A percentile compares a stretch with the other conserved stretches of the same genome.
Conservation (phyloP, 495 filamentous ascomycete species). For the Xylaria scruposa region DNA sequence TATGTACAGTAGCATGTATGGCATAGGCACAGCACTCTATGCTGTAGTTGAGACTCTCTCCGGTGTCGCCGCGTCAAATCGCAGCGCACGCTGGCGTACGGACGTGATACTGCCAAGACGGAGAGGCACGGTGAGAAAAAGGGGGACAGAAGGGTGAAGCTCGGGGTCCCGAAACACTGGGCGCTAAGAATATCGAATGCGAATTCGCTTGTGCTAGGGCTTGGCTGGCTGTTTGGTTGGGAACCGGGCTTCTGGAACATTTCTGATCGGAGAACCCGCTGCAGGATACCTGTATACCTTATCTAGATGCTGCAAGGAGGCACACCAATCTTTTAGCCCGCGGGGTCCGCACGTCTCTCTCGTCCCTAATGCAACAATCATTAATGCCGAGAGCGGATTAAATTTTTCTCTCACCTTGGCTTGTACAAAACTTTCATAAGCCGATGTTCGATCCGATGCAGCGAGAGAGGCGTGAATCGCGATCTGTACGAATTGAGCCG, state of each 20-base stretch:
- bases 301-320: not conserved
- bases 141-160: not conserved
- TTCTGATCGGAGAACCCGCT: constrained; percentile 24
- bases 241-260: not conserved
- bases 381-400: constrained; percentile 8
- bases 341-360: constrained; percentile 4
- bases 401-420: not conserved
- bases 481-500: not conserved
- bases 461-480: not conserved
- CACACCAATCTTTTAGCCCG: not conserved
- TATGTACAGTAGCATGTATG: not conserved
- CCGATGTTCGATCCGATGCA: constrained; percentile 6
- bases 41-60: constrained; percentile 2
- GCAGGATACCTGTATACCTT: constrained; percentile 1
- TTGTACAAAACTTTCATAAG: not conserved
- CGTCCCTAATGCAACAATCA: not conserved
- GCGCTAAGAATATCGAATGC: constrained; percentile 9
- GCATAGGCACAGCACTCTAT: not conserved
- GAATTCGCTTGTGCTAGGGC: not conserved
- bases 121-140: not conserved
- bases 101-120: not conserved
- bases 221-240: constrained; percentile 11
- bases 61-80: constrained; percentile 10
- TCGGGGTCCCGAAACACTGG: constrained; percentile 22
- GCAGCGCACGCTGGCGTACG: not conserved